Percentiles rank a stretch among this genome's conserved stretches.
phyloP scores from a whole-genome alignment of 1,139 yeast species.

The Debaryomyces sp. region DNA sequence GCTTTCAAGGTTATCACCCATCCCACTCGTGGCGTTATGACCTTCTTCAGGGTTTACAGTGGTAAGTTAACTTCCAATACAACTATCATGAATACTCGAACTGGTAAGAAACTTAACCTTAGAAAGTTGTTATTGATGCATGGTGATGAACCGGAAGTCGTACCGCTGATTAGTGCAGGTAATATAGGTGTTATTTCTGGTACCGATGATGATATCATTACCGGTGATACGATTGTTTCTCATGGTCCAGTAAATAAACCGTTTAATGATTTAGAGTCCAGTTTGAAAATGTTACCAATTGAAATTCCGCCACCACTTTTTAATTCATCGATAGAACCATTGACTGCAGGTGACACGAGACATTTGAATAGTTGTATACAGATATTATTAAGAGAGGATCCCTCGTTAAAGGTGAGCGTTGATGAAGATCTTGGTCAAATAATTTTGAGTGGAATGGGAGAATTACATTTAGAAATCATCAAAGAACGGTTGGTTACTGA shows the following conservation, averaged over 20 bases:
- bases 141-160: slow-evolving; percentile 82
- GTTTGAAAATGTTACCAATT: slow-evolving; percentile 71
- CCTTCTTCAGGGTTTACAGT: slow-evolving; percentile 84
- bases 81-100: slow-evolving; percentile 66
- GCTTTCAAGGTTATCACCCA: slow-evolving; percentile 93
- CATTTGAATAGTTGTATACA: slow-evolving; percentile 68
- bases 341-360: slow-evolving; percentile 77
- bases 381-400: slow-evolving; percentile 71
- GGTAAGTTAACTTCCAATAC: slow-evolving; percentile 70
- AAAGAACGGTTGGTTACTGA: slow-evolving; percentile 75
- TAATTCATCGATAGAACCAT: slow-evolving; percentile 82
- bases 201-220: slow-evolving; percentile 66
- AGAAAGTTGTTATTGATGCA: slow-evolving; percentile 80
- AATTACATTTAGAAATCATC: slow-evolving; percentile 87
- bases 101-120: slow-evolving; percentile 66
- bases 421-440: slow-evolving; percentile 93
- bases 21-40: slow-evolving; percentile 79
- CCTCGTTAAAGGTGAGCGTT: slow-evolving; percentile 27
- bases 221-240: slow-evolving; percentile 87
- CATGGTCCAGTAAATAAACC: slow-evolving; percentile 49
- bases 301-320: slow-evolving; percentile 91
- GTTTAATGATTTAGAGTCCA: slow-evolving; percentile 52
- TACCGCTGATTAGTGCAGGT: slow-evolving; percentile 64
- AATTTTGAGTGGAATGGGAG: slow-evolving; percentile 93
- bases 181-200: slow-evolving; percentile 90